Percentiles rank a stretch among this genome's conserved stretches.
Evolutionary conservation across 768 basidiomycete genomes (phyloP).

Genomic region (Mycena galericulata): DNA sequence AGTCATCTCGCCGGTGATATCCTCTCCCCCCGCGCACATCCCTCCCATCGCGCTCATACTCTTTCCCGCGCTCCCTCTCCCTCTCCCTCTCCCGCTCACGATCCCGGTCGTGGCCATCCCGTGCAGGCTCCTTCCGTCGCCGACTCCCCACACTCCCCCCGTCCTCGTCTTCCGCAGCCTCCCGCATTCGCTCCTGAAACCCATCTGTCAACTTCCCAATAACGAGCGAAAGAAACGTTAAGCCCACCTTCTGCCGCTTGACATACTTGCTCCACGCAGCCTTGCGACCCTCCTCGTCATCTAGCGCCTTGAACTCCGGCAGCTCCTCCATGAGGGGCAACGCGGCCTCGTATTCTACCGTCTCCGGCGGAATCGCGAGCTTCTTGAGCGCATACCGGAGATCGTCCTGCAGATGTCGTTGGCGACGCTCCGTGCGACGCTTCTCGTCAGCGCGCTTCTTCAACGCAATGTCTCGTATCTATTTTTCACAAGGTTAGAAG

Average conservation of each 20-base stretch:
- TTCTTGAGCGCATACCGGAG: slow-evolving; percentile 96
- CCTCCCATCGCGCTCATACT: slow-evolving; percentile 46
- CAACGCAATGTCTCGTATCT: slow-evolving; percentile 80
- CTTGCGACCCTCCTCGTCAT: slow-evolving; percentile 87
- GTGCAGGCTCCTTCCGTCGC: slow-evolving; percentile 80
- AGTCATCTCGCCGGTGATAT: slow-evolving; percentile 37
- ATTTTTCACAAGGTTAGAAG: slow-evolving; percentile 13
- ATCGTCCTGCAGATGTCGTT: slow-evolving; percentile 93
- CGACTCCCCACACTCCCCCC: slow-evolving; percentile 81
- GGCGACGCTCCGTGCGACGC: slow-evolving; percentile 84
- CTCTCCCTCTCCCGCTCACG: slow-evolving; percentile 54
- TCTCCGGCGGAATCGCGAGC: slow-evolving; percentile 65
- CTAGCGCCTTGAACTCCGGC: slow-evolving; percentile 87
- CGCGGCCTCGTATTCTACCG: slow-evolving; percentile 75
- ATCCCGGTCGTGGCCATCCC: slow-evolving; percentile 62
- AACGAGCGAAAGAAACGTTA: slow-evolving; percentile 7
- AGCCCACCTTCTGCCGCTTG: slow-evolving; percentile 85
- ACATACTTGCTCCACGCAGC: slow-evolving; percentile 90
- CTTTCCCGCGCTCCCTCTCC: slow-evolving; percentile 50
- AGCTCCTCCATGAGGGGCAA: slow-evolving; percentile 84
- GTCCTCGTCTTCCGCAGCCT: slow-evolving; percentile 84
- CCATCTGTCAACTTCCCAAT: slow-evolving; percentile 1
- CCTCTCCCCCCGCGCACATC: slow-evolving; percentile 36
- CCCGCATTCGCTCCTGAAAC: slow-evolving; percentile 79
- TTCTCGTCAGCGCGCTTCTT: slow-evolving; percentile 89